These are phyloP conservation scores for Fusarium pseudoanthophilum DNA, from an alignment of 2,329 filamentous ascomycete genomes.

Conservation along the genomic window DNA sequence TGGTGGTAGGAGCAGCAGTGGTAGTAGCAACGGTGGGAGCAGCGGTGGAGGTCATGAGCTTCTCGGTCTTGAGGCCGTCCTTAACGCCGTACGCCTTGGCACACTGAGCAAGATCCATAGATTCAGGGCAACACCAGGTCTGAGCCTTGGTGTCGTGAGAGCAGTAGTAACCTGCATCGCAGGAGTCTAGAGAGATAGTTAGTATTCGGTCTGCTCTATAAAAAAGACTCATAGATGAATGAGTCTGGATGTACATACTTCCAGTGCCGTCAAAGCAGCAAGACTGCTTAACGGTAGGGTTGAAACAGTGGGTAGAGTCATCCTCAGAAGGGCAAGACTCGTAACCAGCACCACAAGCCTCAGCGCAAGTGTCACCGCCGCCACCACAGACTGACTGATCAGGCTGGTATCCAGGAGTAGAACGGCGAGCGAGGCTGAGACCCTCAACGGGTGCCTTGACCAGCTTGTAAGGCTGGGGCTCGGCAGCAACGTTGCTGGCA, in stretches of 20 bases:
- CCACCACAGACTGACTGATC: slow-evolving; percentile 58
- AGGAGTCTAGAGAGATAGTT: slow-evolving; percentile 60
- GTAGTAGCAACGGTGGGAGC: slow-evolving; percentile 26
- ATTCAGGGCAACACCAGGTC: slow-evolving; percentile 71
- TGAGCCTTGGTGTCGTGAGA: slow-evolving; percentile 60
- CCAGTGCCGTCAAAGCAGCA: slow-evolving; percentile 69
- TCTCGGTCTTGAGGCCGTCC: slow-evolving; percentile 55
- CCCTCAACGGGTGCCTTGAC: slow-evolving; percentile 51
- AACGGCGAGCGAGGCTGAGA: slow-evolving; percentile 57
- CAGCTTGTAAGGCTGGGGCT: slow-evolving; percentile 51
- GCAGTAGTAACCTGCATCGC: slow-evolving; percentile 71
- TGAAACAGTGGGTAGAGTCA: slow-evolving; percentile 66
- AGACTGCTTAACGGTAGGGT: slow-evolving; percentile 60
- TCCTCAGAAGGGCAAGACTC: slow-evolving; percentile 62
- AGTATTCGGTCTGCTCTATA: slow-evolving; percentile 7
- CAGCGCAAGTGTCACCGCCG: slow-evolving; percentile 62
- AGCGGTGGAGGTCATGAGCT: slow-evolving; percentile 44
- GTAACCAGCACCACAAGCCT: slow-evolving; percentile 64
- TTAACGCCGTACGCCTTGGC: slow-evolving; percentile 63
- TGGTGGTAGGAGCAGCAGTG: slow-evolving; percentile 35
- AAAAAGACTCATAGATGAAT: neutral
- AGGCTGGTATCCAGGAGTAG: slow-evolving; percentile 61
- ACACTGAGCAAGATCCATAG: slow-evolving; percentile 64
- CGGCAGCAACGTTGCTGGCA: slow-evolving; percentile 47
- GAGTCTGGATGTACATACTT: slow-evolving; percentile 56